phyloP scores from a whole-genome alignment of 768 basidiomycete genomes.

The Tulasnella sp. region DNA sequence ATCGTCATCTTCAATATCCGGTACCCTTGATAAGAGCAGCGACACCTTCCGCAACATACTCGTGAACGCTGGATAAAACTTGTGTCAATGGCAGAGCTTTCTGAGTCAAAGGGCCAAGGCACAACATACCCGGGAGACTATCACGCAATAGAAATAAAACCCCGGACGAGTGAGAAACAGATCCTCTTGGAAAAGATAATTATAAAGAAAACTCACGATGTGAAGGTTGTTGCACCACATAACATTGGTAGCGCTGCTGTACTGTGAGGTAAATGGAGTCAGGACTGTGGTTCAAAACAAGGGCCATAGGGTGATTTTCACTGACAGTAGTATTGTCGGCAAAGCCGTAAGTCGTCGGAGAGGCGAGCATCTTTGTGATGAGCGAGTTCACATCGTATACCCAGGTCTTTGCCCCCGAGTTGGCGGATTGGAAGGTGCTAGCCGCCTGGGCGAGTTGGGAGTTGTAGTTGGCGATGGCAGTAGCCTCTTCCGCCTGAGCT shows the following conservation, averaged over 20 bases:
- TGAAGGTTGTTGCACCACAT: constrained; percentile 10
- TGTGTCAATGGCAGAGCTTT: too few species aligned
- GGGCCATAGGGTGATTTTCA: background rate
- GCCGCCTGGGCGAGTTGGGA: constrained; percentile 34
- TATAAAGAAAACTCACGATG: background rate
- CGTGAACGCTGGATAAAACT: too few species aligned
- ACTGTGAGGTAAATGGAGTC: background rate
- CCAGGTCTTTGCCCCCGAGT: constrained; percentile 40
- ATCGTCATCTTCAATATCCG: too few species aligned
- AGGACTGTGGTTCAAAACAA: background rate
- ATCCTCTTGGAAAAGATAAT: too few species aligned
- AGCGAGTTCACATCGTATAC: constrained; percentile 40
- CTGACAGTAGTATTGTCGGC: constrained; percentile 35
- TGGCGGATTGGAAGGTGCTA: constrained; percentile 32
- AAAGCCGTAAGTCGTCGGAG: constrained; percentile 43
- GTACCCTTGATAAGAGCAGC: too few species aligned
- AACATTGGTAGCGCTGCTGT: constrained; percentile 5
- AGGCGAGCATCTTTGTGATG: constrained; percentile 40
- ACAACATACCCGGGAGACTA: too few species aligned
- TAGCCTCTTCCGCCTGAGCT: too few species aligned
- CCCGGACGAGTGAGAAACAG: too few species aligned
- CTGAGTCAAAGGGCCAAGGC: too few species aligned
- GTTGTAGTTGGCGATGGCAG: constrained; percentile 43
- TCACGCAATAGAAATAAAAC: too few species aligned
- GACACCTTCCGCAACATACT: too few species aligned